Base-by-base conservation (phyloP, 208 protist genomes). In the Acanthamoeba lugdunensis region DNA sequence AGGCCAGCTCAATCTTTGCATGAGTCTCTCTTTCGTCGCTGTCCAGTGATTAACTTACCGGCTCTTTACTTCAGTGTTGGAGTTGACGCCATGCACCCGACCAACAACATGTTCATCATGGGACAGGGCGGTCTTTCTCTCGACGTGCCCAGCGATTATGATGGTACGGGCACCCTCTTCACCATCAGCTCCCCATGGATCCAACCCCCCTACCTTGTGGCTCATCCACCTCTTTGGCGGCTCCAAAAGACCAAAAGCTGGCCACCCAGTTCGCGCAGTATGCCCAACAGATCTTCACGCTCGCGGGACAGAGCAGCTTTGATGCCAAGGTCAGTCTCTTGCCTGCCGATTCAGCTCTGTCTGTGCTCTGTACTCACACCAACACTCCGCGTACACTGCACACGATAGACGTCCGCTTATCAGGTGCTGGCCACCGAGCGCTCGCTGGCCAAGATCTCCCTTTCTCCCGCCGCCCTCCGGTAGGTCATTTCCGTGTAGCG, bases 121-220 rank as follows among this genome's bases (percentile, higher is more conserved):
- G 77, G 45, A 23, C 77, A 84, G 77, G 77, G 77, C 21, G 77
- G 77, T 58, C 77, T 84, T 30, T 84, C 77, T 41, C 77, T 84
- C 45, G 77, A 84, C 13, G 77, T 84, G 13, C 77, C 77, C 33
- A 58, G 48, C n/a, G 77, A 84, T 33, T 84, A 84, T 23, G 56
- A 84, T 25, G 77, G 77, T 84, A 45, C 7, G 25, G 16, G 30
- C 37, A 84, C 48, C 13, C n/a, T 45, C 63, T 23, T 45, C 69
- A 28, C 8, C 11, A 67, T 30, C 63, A 23, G 18, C n/a, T 30
- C 7, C 63, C 63, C 3, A 14, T 71, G 28, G 25, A 4, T 5
- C 28, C 3, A 73, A 63, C 33, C 33, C 56, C 18, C 25, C 11
- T 8, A 13, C 69, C 28, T 2, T 37, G 3, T 6, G 11, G 69